Base-by-base conservation (phyloP, 495 filamentous ascomycete species). In the Daldinia concentrica region DNA sequence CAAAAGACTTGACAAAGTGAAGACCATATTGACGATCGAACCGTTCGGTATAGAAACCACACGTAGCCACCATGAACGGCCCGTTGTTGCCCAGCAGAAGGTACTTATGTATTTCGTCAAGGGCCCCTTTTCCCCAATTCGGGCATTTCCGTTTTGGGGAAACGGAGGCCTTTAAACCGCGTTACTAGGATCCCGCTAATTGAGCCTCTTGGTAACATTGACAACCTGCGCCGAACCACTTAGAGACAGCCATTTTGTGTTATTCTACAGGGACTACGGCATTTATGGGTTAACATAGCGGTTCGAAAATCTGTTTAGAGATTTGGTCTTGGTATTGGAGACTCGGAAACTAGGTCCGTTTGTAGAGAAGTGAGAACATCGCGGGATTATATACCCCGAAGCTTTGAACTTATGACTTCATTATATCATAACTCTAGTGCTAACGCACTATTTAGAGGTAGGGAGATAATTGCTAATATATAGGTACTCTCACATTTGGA, bases 121-220 rank as follows among this genome's bases (percentile, higher is more conserved):
- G 34, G 3, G 4, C 22, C 27, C 36, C 32, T 7, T 67, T 68
- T 64, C 64, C 27, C 59, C 45, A 66, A 58, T 50, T 71, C n/a
- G 52, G 36, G 17, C 12, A 64, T 64, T 68, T 56, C 69, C 69
- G 29, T 30, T 64, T 72, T 61, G 4, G 69, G 64, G 7, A 64
- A 64, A 27, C 69, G 69, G 69, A 72, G 29, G 34, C 8, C 45
- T 0, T 64, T 14, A 48, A 64, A 26, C 69, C 69, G 69, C 64
- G 30, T 67, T 66, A 22, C 69, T 11, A 32, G 69, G 64, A 48
- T 67, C 26, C 15, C 30, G 59, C 51, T 34, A 59, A 64, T 58
- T 59, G 63, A 72, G 58, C 68, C 62, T 62, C 64, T 59, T 57
- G 62, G 62, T 71, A 66, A 41, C 52, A 66, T 66, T 62, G 58